Evolutionary conservation across 225 moss, liverwort and hornwort genomes (phyloP).

Genomic region (Sphagnum tenellum): DNA sequence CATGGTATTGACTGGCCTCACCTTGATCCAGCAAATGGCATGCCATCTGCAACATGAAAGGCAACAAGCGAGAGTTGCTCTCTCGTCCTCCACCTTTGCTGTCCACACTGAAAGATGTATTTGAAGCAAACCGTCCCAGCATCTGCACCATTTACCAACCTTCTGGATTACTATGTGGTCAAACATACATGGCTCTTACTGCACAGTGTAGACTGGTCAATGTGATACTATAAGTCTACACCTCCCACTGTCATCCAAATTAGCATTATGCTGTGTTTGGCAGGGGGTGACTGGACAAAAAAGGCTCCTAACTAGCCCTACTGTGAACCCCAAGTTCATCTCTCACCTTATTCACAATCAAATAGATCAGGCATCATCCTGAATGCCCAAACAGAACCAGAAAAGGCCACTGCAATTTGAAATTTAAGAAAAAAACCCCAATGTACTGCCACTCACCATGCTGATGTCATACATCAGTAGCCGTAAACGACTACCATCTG

Average conservation of each 20-base stretch:
- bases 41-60: constrained; percentile 99
- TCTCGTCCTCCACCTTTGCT: constrained; percentile 98
- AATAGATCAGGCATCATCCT: too few species aligned
- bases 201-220: background rate
- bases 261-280: too few species aligned
- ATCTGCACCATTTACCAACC: constrained; percentile 42
- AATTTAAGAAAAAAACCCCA: too few species aligned
- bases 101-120: constrained; percentile 92
- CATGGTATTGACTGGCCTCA: constrained; percentile 79
- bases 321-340: too few species aligned
- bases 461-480: constrained; percentile 91
- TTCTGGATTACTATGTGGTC: background rate
- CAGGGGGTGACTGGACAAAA: too few species aligned
- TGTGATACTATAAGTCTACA: too few species aligned
- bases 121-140: constrained; percentile 90
- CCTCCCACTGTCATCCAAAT: too few species aligned
- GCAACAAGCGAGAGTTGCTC: constrained; percentile 91
- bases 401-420: too few species aligned
- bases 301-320: too few species aligned
- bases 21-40: constrained; percentile 94
- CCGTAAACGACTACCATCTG: constrained; percentile 93
- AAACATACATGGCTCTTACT: background rate
- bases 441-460: constrained; percentile 48
- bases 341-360: too few species aligned
- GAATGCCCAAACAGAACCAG: too few species aligned